phyloP scores from a whole-genome alignment of 306 rosid genomes.

The Trichosanthes cucumerina region DNA sequence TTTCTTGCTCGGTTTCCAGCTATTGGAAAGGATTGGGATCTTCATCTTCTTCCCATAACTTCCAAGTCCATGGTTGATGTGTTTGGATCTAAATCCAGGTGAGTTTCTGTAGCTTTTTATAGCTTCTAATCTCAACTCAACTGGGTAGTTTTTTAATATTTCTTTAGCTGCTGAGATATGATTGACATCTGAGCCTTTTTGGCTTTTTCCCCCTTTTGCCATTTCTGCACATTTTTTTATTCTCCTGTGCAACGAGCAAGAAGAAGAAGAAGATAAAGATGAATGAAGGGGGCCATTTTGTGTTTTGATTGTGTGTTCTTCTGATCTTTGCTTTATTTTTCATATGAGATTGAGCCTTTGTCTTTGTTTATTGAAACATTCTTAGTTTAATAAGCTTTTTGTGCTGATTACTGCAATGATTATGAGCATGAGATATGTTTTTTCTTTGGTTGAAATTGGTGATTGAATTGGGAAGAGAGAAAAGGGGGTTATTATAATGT shows the following conservation, averaged over 20 bases:
- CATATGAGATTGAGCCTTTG: background rate
- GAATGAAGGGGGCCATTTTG: background rate
- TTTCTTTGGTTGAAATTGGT: background rate
- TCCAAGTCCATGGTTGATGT: constrained; percentile 47
- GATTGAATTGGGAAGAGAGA: background rate
- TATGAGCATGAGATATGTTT: background rate
- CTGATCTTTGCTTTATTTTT: background rate
- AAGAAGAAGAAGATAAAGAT: background rate
- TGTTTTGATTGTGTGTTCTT: background rate
- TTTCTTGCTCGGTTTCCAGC: constrained; percentile 38
- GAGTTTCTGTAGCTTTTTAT: constrained; percentile 11
- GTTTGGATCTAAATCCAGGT: constrained; percentile 67
- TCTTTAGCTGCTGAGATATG: background rate
- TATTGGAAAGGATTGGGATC: constrained; percentile 67
- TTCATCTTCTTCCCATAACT: constrained; percentile 67
- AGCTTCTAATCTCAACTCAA: background rate
- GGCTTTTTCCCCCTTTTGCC: background rate
- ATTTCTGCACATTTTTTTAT: background rate
- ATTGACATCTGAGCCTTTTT: constrained; percentile 1
- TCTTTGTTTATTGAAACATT: background rate
- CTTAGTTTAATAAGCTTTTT: background rate
- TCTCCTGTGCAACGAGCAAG: background rate
- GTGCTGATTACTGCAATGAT: background rate
- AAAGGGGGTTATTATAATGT: background rate
- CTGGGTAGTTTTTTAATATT: background rate